Evolutionary conservation across 495 filamentous ascomycete species (phyloP).

Genomic region (Neurospora tetraspora): DNA sequence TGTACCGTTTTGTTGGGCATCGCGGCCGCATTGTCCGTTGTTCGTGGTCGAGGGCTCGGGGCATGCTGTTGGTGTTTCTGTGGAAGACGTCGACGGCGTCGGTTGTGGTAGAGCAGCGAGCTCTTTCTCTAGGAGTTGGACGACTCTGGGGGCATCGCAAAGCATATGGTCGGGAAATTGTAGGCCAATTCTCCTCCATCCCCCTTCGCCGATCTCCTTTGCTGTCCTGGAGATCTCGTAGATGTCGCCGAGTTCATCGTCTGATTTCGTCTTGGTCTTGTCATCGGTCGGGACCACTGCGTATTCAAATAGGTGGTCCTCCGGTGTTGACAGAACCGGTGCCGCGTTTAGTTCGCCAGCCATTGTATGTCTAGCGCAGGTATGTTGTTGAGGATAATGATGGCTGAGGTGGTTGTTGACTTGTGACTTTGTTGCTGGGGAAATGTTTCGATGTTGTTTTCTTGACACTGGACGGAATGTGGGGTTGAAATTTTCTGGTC

Average conservation of each 20-base stretch:
- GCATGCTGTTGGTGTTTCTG: neutral
- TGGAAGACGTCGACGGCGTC: neutral
- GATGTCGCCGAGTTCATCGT: slow-evolving; percentile 62
- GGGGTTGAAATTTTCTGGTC: neutral
- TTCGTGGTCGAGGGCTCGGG: neutral
- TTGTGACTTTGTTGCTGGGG: neutral
- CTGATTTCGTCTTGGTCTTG: slow-evolving; percentile 33
- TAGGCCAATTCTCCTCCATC: slow-evolving; percentile 70
- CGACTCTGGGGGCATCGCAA: slow-evolving; percentile 72
- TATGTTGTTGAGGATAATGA: neutral
- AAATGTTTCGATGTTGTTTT: neutral
- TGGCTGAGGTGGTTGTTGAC: neutral
- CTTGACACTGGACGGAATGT: neutral
- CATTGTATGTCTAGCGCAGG: slow-evolving; percentile 13
- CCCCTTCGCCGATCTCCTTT: slow-evolving; percentile 55
- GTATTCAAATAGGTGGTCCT: slow-evolving; percentile 63
- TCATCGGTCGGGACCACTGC: slow-evolving; percentile 21
- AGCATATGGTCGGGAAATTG: slow-evolving; percentile 95
- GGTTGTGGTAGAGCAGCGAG: slow-evolving; percentile 24
- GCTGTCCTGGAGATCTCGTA: slow-evolving; percentile 86
- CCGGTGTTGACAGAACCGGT: slow-evolving; percentile 82
- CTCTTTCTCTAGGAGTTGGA: slow-evolving; percentile 53
- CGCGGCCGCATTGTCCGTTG: neutral
- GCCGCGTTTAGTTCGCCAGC: slow-evolving; percentile 34
- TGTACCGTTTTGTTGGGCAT: neutral